Evolutionary conservation across 805 yeast genomes (phyloP).

Genomic region (Diddensiella transvaalensis): DNA sequence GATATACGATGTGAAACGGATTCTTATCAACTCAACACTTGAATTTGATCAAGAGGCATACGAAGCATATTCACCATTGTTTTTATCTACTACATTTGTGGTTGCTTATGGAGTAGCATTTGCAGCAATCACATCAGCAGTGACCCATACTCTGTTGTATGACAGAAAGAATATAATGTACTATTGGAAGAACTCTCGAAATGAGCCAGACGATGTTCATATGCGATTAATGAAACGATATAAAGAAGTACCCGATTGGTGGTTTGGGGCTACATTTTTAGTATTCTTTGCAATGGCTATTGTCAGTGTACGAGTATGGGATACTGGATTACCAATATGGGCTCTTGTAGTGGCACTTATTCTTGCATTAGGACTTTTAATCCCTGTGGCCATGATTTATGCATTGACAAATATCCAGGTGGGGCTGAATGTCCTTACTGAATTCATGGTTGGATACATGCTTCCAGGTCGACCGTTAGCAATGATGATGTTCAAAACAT

Average conservation of each 20-base stretch:
- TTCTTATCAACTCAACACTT: conserved; percentile 40
- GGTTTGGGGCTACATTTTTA: conserved; percentile 48
- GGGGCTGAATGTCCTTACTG: conserved; percentile 60
- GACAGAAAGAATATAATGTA: conserved; percentile 53
- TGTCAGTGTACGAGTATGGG: conserved; percentile 40
- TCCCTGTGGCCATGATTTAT: conserved; percentile 60
- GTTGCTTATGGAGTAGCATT: conserved; percentile 59
- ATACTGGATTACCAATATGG: conserved; percentile 54
- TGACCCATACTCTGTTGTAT: conserved; percentile 55
- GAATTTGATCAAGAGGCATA: conserved; percentile 48
- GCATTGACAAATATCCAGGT: conserved; percentile 60
- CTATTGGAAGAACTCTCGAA: conserved; percentile 43
- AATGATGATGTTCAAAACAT: conserved; percentile 58
- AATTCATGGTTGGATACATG: conserved; percentile 61
- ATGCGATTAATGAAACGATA: conserved; percentile 54
- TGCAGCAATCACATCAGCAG: conserved; percentile 61
- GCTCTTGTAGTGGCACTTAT: conserved; percentile 54
- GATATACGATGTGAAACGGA: conserved; percentile 46
- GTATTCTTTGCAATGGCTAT: conserved; percentile 46
- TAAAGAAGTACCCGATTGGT: conserved; percentile 62
- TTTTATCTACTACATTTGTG: conserved; percentile 54
- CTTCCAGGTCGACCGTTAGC: conserved; percentile 61
- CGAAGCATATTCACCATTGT: conserved; percentile 59
- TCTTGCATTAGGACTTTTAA: conserved; percentile 50
- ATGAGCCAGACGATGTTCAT: conserved; percentile 48